Base-by-base conservation (phyloP, 306 rosid species). In the Citrullus amarus region DNA sequence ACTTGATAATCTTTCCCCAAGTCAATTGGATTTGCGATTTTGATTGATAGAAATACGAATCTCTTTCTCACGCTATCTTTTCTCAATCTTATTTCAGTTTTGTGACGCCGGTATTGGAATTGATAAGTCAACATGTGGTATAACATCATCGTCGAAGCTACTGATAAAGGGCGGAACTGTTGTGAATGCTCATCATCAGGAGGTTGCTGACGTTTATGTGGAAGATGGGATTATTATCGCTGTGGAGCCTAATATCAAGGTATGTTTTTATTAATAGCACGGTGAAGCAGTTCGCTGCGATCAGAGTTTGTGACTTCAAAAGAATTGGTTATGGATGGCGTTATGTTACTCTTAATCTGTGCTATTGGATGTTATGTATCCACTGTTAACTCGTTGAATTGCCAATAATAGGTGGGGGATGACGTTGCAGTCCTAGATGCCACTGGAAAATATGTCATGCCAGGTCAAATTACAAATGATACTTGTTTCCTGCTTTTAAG, bases 391-490 rank as follows among this genome's bases (percentile, higher is more conserved):
- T 72, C 46, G 77, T 79, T 63, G 32, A 4, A 79, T 80, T 83
- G 78, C 68, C 79, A 72, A 78, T 70, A 77, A 44, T 82, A 94
- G 97, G 97, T 89, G 62, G 91, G 88, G 20, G 97, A 92, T 80
- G 96, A 90, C 38, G 96, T 94, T 62, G 81, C 82, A 8, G 95
- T 94, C 70, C 78, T 94, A 22, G 96, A 94, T 85, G 98, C 98
- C 78, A 89, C 90, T 57, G 97, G 95, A 75, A 94, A 94, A 86
- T 90, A 79, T 91, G 97, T 94, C 80, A 94, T 94, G 97, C 98
- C 98, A 77, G 98, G 98, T 90, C 85, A 76, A 79, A 55, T 53
- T 44, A 72, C 56, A 72, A 28, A 30, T 1, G 36, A 28, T 14
- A 15, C 58, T 15, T 6, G 60, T 1, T 28, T 72, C 25, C 77